Evolutionary conservation across 768 basidiomycete genomes (phyloP).

Genomic region (Lentinula guzmanii): DNA sequence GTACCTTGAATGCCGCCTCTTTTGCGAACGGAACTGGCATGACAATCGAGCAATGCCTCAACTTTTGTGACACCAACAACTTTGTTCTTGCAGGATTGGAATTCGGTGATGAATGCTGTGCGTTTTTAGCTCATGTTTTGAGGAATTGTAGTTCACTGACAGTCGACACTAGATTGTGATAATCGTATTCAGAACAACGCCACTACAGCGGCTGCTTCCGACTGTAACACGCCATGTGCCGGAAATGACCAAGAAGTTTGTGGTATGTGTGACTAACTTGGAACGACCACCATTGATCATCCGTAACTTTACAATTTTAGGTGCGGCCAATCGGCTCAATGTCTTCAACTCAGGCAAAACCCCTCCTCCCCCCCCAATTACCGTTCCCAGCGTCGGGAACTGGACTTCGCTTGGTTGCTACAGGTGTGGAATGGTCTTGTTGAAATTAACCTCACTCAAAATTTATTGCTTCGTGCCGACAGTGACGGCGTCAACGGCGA

Average conservation of each 20-base stretch:
- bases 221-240: conserved; percentile 59
- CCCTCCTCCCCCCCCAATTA: conserved; percentile 51
- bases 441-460: conserved; percentile 20
- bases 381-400: conserved; percentile 47
- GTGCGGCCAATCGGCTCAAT: conserved; percentile 48
- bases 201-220: conserved; percentile 35
- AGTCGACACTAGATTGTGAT: conserved; percentile 52
- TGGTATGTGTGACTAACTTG: conserved; percentile 23
- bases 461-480: conserved; percentile 7
- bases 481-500: conserved; percentile 39
- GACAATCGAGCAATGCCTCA: conserved; percentile 52
- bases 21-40: conserved; percentile 44
- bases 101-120: conserved; percentile 59
- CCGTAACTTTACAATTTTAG: neutral
- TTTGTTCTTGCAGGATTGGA: conserved; percentile 70
- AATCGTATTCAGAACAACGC: conserved; percentile 43
- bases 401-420: conserved; percentile 77
- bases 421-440: conserved; percentile 36
- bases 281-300: neutral
- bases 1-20: conserved; percentile 48
- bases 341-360: conserved; percentile 57
- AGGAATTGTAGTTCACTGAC: neutral
- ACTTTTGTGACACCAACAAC: conserved; percentile 36
- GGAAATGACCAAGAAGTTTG: conserved; percentile 55
- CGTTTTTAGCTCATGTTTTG: conserved; percentile 10